Evolutionary conservation across 305 asterid species (phyloP), one percentile per base, ranked within the genome.

Genomic region (Ruellia speciosa): DNA sequence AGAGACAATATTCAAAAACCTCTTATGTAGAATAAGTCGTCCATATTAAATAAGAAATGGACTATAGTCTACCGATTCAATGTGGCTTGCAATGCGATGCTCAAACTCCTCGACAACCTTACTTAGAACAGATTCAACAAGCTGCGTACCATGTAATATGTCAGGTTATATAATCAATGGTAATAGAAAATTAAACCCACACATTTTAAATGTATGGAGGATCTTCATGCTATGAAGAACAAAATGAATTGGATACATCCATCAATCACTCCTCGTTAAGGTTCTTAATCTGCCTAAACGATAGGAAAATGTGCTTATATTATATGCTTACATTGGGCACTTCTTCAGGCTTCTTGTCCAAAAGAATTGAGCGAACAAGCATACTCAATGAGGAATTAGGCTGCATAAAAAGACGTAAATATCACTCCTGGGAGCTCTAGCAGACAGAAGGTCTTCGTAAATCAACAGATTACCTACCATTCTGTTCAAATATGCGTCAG

Each of bases 261-360:
- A 24, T 24, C 4, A 4, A 24, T 24, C 31, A 24, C 2, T 24
- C 31, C 31, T 24, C 4, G 2, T 24, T 24, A 24, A 24, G 31
- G 31, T 24, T 24, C 31, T 24, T 24, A 24, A 24, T 24, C 31
- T 24, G n/a, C 31, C 31, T 24, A 4, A 24, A 24, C n/a, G 31
- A 24, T 24, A 24, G 31, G 31, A 19, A 60, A 48, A 41, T 45
- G 55, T 33, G 63, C 40, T 49, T 14, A 60, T 70, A 4, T 24
- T 24, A 24, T 24, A 4, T 24, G 31, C 59, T 52, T 64, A 90
- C 98, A 76, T 70, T 80, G 63, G 95, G 95, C 76, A 90, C 88
- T 69, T 88, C 98, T 58, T 88, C 95, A 0, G 95, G 94, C 78
- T 80, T 90, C 92, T 79, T 88, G 63, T 90, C 90, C 62, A 72